Percentiles rank a stretch among this genome's conserved stretches.
These are phyloP conservation scores for Coniochaeta pulveracea DNA, from an alignment of 2,329 filamentous ascomycete genomes.

Conservation along the genomic window DNA sequence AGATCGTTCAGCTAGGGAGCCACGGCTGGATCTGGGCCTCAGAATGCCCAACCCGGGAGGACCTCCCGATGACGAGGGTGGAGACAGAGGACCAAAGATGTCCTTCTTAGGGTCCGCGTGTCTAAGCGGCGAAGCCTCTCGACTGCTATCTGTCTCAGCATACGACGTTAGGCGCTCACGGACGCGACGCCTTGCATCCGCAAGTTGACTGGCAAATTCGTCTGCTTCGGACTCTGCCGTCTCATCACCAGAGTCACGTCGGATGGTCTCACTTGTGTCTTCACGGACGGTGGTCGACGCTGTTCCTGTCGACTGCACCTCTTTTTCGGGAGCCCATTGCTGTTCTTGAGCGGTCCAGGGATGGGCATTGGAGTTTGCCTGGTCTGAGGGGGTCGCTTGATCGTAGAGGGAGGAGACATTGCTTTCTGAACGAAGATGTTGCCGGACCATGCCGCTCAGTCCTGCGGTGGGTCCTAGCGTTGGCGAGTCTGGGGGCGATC, in stretches of 20 bases:
- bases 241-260: no score
- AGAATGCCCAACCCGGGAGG: slow-evolving; percentile 48
- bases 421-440: slow-evolving; percentile 75
- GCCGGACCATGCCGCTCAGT: slow-evolving; percentile 69
- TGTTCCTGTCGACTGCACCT: no score
- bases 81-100: slow-evolving; percentile 8
- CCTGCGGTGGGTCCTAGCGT: slow-evolving; percentile 62
- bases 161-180: slow-evolving; percentile 63
- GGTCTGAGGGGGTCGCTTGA: slow-evolving; percentile 26
- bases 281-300: no score
- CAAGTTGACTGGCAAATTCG: slow-evolving; percentile 64
- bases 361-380: slow-evolving; percentile 25
- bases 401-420: slow-evolving; percentile 71
- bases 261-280: no score
- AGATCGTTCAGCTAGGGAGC: slow-evolving; percentile 44
- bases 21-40: slow-evolving; percentile 54
- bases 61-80: slow-evolving; percentile 6
- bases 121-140: slow-evolving; percentile 28
- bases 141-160: slow-evolving; percentile 48
- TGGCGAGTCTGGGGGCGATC: slow-evolving; percentile 54
- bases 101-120: slow-evolving; percentile 22
- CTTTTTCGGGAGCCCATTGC: slow-evolving; percentile 9
- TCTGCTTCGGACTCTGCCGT: slow-evolving; percentile 46
- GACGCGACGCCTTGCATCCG: slow-evolving; percentile 57
- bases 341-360: slow-evolving; percentile 31